Percentiles rank a stretch among this genome's conserved stretches.
phyloP scores from a whole-genome alignment of 2,329 filamentous ascomycete genomes.

The Huntiella moniliformis region DNA sequence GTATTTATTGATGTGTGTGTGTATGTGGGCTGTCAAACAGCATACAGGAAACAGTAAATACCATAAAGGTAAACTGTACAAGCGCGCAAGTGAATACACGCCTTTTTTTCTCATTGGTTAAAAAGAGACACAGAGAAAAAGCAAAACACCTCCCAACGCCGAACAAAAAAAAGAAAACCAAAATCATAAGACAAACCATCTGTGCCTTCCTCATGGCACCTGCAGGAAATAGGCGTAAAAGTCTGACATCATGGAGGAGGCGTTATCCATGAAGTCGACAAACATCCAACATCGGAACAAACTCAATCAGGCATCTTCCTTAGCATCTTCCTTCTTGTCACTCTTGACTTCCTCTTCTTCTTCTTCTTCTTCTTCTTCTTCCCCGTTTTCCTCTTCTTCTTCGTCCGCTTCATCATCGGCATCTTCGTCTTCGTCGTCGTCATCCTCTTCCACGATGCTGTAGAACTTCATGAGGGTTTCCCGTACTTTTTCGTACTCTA shows the following conservation, averaged over 20 bases:
- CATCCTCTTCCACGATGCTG: constrained; percentile 10
- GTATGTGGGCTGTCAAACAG: neutral
- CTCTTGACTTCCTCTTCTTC: constrained; percentile 3
- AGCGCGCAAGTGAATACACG: neutral
- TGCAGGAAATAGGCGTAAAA: too few relatives aligned
- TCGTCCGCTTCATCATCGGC: constrained; percentile 7
- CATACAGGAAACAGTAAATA: neutral
- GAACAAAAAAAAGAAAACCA: constrained; percentile 4
- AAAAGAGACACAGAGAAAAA: constrained; percentile 1
- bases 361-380: constrained; percentile 5
- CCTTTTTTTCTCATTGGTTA: neutral
- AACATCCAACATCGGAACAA: too few relatives aligned
- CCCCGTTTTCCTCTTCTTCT: constrained; percentile 6
- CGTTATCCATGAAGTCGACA: too few relatives aligned
- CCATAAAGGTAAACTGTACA: neutral
- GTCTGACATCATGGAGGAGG: too few relatives aligned
- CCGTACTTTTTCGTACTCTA: constrained; percentile 59
- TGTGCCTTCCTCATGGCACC: too few relatives aligned
- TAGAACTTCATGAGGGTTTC: constrained; percentile 52
- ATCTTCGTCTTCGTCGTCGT: constrained; percentile 5
- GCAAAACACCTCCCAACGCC: neutral
- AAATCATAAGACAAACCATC: neutral
- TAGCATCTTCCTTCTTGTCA: constrained; percentile 1
- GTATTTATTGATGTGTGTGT: too few relatives aligned
- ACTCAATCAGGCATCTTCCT: neutral